Base-by-base conservation (phyloP, 306 rosid species). In the Pueraria montana region DNA sequence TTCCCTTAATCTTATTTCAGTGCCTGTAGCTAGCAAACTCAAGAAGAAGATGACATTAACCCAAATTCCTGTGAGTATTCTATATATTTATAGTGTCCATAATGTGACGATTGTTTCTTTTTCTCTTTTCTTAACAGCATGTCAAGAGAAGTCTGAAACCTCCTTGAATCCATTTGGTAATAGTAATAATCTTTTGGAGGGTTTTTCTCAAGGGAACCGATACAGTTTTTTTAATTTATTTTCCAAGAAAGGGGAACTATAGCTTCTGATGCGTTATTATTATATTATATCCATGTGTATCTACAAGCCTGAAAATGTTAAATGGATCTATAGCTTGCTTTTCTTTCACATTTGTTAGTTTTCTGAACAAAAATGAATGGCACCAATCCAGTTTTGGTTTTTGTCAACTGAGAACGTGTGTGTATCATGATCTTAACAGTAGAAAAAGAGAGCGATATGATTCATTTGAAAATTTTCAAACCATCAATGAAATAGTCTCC, bases 1-100 rank as follows among this genome's bases (percentile, higher is more conserved):
- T 30, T 78, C 72, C 26, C 24, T 66, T 64, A 8, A 34, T 65
- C 71, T 18, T 67, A 4, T 58, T 32, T 58, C 74, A 52, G 32
- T 72, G n/a, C 21, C 64, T 62, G 26, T 20, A 36, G 40, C 81
- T 21, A 42, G 11, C 74, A 67, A 52, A 45, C 79, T 66, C 77
- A 38, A 52, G 55, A 82, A 79, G 46, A 76, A 82, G 68, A 78
- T 78, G 83, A 77, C 85, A 78, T 71, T 83, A 85, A 82, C 78
- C 65, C 85, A 79, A 71, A 72, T 76, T 80, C 62, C 90, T 85
- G 92, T 91, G 89, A 91, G 92, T 88, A 48, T 68, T 4, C 43
- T 61, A 4, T 11, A 6, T 69, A 14, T 30, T 2, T 36, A 2
- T 9, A 36, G 17, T 76, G 50, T 62, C 42, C 32, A 45, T 13